Evolutionary conservation across 1,139 yeast genomes (phyloP).

Genomic region (Waltiozyma sp.): DNA sequence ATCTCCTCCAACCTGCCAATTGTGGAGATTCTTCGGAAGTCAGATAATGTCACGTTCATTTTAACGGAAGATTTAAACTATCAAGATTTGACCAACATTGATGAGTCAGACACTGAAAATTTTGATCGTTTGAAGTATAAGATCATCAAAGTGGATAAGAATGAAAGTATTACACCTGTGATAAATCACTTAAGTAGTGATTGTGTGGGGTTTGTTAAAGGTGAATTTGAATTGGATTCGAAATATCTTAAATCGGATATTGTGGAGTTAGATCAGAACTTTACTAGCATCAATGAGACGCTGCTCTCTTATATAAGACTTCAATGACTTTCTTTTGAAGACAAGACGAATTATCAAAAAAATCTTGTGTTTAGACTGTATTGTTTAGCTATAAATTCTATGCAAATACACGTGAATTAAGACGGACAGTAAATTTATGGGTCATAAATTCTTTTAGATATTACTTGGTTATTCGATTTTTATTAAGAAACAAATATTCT

Average conservation of each 20-base stretch:
- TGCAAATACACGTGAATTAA: no score
- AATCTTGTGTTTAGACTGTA: no score
- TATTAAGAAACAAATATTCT: no score
- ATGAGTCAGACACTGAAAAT: conserved; percentile 12
- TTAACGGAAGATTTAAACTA: conserved; percentile 16
- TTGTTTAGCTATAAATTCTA: no score
- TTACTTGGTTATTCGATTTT: no score
- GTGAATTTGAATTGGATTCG: conserved; percentile 3
- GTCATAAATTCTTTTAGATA: no score
- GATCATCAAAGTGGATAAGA: conserved; percentile 27
- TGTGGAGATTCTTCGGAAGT: conserved; percentile 13
- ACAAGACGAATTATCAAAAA: no score
- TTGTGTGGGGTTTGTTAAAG: conserved; percentile 19
- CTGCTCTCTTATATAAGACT: conserved; percentile 6
- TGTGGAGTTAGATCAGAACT: conserved; percentile 16
- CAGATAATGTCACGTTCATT: conserved; percentile 18
- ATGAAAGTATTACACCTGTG: conserved; percentile 31
- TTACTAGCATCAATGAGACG: conserved; percentile 14
- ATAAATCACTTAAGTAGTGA: conserved; percentile 28
- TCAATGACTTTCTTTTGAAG: no score
- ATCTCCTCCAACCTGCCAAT: conserved; percentile 18
- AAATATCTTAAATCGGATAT: conserved; percentile 17
- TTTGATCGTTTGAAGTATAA: conserved; percentile 15
- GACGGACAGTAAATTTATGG: no score
- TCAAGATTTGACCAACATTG: conserved; percentile 14